Conservation (phyloP, 1,284 basidiomycete species). For the Fomitopsis betulina region DNA sequence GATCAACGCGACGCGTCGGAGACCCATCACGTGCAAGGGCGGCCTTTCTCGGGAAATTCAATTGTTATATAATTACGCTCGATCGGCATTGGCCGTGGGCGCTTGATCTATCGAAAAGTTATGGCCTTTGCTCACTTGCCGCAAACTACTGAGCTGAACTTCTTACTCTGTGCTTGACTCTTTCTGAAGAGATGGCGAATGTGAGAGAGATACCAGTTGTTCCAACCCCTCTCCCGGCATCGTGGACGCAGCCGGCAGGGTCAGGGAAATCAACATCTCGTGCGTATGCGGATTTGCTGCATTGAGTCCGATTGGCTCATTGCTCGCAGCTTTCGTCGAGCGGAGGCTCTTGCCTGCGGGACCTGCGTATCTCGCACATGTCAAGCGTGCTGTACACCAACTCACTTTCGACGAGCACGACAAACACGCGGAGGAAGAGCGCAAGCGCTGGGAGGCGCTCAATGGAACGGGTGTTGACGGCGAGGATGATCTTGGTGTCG, state of each 20-base stretch:
- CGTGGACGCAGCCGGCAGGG: slow-evolving; percentile 24
- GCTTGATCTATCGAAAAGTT: background rate
- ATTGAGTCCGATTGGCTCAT: background rate
- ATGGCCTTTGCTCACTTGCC: background rate
- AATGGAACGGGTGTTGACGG: slow-evolving; percentile 52
- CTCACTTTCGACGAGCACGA: slow-evolving; percentile 83
- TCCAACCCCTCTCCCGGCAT: slow-evolving; percentile 24
- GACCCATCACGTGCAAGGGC: background rate
- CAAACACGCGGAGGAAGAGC: slow-evolving; percentile 52
- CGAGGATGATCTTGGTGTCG: slow-evolving; percentile 89
- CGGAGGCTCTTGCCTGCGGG: slow-evolving; percentile 74
- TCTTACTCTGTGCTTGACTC: background rate
- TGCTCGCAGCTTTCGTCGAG: slow-evolving; percentile 29
- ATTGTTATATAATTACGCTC: background rate
- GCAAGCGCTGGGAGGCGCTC: slow-evolving; percentile 45
- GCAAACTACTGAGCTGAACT: background rate
- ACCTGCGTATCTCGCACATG: slow-evolving; percentile 78
- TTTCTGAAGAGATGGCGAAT: slow-evolving; percentile 23
- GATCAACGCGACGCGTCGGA: background rate
- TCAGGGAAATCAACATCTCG: slow-evolving; percentile 31
- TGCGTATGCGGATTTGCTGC: slow-evolving; percentile 16
- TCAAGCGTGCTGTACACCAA: slow-evolving; percentile 69
- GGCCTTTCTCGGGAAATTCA: background rate
- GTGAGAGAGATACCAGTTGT: slow-evolving; percentile 28
- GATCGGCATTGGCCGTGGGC: background rate